Evolutionary conservation across 1,139 yeast species (phyloP), one percentile per base, ranked within the genome.

Genomic region (Eremothecium sinecaudum): DNA sequence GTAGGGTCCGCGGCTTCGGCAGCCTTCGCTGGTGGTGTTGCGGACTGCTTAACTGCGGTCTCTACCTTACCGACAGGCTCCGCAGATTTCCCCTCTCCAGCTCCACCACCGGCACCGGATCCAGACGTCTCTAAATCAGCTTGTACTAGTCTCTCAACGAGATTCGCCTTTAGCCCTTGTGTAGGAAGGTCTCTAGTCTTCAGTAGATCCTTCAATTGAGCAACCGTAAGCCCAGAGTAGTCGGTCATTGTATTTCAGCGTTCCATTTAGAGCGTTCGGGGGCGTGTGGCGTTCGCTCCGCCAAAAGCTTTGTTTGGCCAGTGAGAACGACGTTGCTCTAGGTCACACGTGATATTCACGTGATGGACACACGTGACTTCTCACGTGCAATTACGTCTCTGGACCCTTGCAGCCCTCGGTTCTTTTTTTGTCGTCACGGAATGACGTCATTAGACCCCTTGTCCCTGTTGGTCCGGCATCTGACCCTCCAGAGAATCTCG

Each of bases 111-210:
- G 9, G 34, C 32, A 10, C 15, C 10, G 11, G 4, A 9, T 14
- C 18, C 33, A 2, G 21, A 29, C 25, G 27, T 38, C 20, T 45
- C 51, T 37, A 54, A 64, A 24, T 47, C 42, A 31, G 52, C 61
- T 31, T 47, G 50, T 11, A 23, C 33, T 19, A 87, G 68, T 46
- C 96, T 73, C 28, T 74, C 73, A 35, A 87, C 69, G 47, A 87
- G 69, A 39, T 84, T 95, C 28, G 80, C 78, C 60, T 87, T 90
- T 50, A 84, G 78, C 17, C 98, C 98, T 28, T 78, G 74, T 5
- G 70, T 64, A 4, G 93, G 58, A 38, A 90, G 69, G 2, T 79
- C 81, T 45, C 77, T 74, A 29, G 67, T 62, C 49, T 79, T 78
- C 50, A 90, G 71, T 37, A 74, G 49, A 44, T 81, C 95, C 57